Evolutionary conservation across 805 yeast species (phyloP), one percentile per base, ranked within the genome.

Genomic region (Komagataella mondaviorum): DNA sequence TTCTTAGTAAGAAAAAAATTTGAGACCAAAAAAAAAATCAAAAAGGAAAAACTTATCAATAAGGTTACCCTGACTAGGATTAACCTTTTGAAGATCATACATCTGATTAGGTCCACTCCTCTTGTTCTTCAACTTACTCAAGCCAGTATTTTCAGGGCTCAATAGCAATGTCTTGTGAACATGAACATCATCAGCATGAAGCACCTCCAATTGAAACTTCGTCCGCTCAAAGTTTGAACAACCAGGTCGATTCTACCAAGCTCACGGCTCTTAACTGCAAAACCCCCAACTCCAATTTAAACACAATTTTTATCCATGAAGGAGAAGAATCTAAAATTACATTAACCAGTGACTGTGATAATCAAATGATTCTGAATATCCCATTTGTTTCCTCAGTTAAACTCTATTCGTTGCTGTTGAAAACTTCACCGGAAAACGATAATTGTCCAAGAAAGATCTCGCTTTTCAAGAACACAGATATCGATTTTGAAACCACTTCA

Each of bases 321-420:
- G 76, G 77, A 58, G 79, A 77, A 54, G 64, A 70, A n/a, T 56
- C 77, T 7, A 71, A 54, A 54, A 80, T 69, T 55, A 67, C 44
- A 59, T 66, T 69, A 61, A 81, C 48, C 68, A 78, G 64, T 1
- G 96, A 90, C 62, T 80, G 85, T 2, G 98, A 91, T 60, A 78
- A 83, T 53, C 96, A 91, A 62, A 56, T 90, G 57, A 76, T 90
- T 36, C 57, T 91, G 36, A 76, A 79, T 51, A 77, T 91, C 24
- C 97, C 96, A 24, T 91, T 91, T 59, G 80, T 83, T 10, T 85
- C 85, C 1, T 58, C 59, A 4, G 88, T 86, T 45, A 87, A 83
- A 61, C 65, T 91, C 43, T 86, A 78, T 61, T 85, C 96, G 2
- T 57, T 91, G 1, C 77, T 85, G 2, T 55, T 91, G 8, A 73